These are phyloP conservation scores for Russula compacta DNA, from an alignment of 768 basidiomycete genomes.

Conservation along the genomic window DNA sequence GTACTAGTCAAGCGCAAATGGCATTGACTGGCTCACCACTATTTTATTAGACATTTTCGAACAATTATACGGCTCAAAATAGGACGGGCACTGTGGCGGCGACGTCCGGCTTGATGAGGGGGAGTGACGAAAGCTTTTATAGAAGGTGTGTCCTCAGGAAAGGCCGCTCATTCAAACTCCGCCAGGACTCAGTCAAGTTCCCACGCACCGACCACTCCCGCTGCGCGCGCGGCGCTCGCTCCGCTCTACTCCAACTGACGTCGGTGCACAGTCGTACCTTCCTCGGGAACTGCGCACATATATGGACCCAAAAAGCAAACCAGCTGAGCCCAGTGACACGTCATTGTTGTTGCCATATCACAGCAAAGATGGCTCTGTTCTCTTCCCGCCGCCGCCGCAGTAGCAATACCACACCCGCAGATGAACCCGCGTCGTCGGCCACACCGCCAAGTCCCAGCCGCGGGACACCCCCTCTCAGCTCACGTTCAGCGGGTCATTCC, in stretches of 20 bases:
- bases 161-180: slow-evolving; percentile 38
- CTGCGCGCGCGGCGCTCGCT: neutral
- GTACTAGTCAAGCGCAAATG: slow-evolving; percentile 47
- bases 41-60: slow-evolving; percentile 90
- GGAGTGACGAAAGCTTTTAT: slow-evolving; percentile 33
- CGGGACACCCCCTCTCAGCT: neutral
- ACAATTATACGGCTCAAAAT: slow-evolving; percentile 24
- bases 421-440: neutral
- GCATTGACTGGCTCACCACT: slow-evolving; percentile 84
- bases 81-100: slow-evolving; percentile 25
- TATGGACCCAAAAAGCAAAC: neutral
- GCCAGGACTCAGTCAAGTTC: slow-evolving; percentile 28
- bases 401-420: neutral
- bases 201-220: slow-evolving; percentile 39
- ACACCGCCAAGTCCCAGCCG: neutral
- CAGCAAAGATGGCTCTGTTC: neutral
- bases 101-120: slow-evolving; percentile 29
- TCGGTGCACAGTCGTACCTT: neutral
- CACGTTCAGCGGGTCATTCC: neutral
- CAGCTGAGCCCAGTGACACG: neutral
- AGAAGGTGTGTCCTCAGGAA: slow-evolving; percentile 31
- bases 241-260: neutral
- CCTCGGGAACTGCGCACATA: neutral
- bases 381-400: neutral
- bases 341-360: neutral